Conservation (phyloP, 2,329 filamentous ascomycete species). For the Fusarium caatingaense region DNA sequence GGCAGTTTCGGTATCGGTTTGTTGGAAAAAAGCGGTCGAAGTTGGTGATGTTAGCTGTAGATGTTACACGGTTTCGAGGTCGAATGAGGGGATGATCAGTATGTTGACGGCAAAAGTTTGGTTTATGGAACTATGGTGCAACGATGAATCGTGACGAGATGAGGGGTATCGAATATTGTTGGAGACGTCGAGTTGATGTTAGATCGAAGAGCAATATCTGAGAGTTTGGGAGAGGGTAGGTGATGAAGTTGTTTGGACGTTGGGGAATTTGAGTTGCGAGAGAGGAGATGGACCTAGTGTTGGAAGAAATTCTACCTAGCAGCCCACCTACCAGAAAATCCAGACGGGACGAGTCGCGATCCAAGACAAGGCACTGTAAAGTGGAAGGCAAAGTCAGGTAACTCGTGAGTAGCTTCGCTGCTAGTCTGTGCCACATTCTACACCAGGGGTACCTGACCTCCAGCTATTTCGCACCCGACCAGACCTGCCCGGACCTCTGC, state of each 20-base stretch:
- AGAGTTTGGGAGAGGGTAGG: constrained; percentile 12
- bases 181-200: background rate
- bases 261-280: constrained; percentile 36
- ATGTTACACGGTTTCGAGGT: constrained; percentile 36
- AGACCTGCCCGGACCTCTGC: background rate
- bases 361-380: background rate
- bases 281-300: constrained; percentile 25
- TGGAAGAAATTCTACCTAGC: constrained; percentile 38
- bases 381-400: constrained; percentile 2
- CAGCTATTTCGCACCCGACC: background rate
- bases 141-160: background rate
- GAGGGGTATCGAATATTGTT: constrained; percentile 23
- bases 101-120: constrained; percentile 13
- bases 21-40: constrained; percentile 14
- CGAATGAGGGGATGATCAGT: constrained; percentile 37
- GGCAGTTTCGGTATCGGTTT: background rate
- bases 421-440: background rate
- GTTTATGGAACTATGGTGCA: constrained; percentile 18
- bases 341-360: constrained; percentile 1
- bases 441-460: constrained; percentile 10
- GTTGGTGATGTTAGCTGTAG: constrained; percentile 31
- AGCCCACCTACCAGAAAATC: constrained; percentile 37
- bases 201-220: background rate
- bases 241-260: constrained; percentile 20
- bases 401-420: background rate